phyloP scores from a whole-genome alignment of 208 protist species.

The Crithidia thermophila region DNA sequence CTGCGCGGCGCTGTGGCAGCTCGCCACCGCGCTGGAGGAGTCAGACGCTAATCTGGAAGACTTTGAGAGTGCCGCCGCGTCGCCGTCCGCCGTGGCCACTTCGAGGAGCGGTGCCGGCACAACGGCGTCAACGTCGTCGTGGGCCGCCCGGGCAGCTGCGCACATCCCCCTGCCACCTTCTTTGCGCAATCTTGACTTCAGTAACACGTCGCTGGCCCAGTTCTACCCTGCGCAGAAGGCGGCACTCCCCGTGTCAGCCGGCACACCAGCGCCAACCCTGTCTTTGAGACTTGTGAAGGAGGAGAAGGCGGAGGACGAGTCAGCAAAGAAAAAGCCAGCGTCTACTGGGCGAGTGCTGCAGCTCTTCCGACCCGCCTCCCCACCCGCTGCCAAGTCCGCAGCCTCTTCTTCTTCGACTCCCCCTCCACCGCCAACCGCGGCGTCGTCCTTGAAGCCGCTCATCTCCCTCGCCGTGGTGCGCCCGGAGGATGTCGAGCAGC shows the following conservation, averaged over 20 bases:
- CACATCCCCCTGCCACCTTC: constrained; percentile 19
- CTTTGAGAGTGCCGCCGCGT: neutral
- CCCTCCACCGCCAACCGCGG: neutral
- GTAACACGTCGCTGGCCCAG: constrained; percentile 14
- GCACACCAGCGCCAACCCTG: neutral
- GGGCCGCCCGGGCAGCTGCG: too few species aligned
- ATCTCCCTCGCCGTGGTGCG: constrained; percentile 47
- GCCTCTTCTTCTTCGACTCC: neutral
- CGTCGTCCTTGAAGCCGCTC: constrained; percentile 43
- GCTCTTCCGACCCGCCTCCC: constrained; percentile 6
- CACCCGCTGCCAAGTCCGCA: neutral
- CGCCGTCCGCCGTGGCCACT: too few species aligned
- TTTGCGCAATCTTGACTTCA: constrained; percentile 10
- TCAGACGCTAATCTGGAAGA: neutral
- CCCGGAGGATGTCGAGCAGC: constrained; percentile 27
- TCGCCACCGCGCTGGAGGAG: constrained; percentile 33
- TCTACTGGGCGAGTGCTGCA: constrained; percentile 12
- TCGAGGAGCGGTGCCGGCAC: too few species aligned
- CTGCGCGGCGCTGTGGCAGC: constrained; percentile 41
- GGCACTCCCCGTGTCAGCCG: too few species aligned
- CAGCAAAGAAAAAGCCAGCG: neutral
- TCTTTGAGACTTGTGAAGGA: neutral
- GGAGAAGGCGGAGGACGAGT: neutral
- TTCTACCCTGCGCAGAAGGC: neutral
- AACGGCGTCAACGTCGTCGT: too few species aligned